A percentile compares a stretch with the other conserved stretches of the same genome.
Conservation (phyloP, 208 protist genomes). For the Leishmania aethiopica region DNA sequence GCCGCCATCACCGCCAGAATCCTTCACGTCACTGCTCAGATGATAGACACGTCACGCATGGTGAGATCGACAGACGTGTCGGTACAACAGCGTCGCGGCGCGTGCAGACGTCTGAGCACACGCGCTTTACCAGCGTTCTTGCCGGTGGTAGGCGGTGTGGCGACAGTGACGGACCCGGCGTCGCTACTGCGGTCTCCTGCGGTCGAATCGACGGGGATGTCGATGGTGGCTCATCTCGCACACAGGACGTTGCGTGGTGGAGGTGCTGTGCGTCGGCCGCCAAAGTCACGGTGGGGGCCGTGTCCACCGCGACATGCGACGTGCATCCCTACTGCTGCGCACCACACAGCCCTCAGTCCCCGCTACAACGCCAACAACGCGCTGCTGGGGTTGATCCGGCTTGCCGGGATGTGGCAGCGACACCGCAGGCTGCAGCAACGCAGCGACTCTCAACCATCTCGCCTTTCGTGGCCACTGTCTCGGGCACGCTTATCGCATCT, state of each 20-base stretch:
- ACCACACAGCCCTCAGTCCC: neutral
- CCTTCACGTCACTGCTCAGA: neutral
- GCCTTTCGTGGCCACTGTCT: neutral
- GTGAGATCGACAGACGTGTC: neutral
- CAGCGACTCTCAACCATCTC: neutral
- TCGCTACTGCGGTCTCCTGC: neutral
- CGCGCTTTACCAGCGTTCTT: conserved; percentile 21
- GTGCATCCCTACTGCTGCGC: conserved; percentile 4
- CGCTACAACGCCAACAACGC: neutral
- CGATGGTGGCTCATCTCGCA: neutral
- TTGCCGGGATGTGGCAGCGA: neutral
- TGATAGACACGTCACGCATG: neutral
- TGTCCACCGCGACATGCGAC: neutral
- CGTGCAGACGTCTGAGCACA: conserved; percentile 28
- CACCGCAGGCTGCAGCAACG: neutral
- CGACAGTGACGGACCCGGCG: neutral
- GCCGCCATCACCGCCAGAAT: neutral
- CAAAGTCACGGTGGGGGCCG: neutral
- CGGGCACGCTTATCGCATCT: neutral
- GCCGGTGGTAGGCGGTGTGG: conserved; percentile 10
- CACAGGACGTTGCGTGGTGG: conserved; percentile 6
- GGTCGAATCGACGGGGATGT: neutral
- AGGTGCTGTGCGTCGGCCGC: neutral
- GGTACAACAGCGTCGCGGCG: neutral
- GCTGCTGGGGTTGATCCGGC: neutral